Evolutionary conservation across 73 alveolate species (phyloP).

Genomic region (Effrenium voratum): DNA sequence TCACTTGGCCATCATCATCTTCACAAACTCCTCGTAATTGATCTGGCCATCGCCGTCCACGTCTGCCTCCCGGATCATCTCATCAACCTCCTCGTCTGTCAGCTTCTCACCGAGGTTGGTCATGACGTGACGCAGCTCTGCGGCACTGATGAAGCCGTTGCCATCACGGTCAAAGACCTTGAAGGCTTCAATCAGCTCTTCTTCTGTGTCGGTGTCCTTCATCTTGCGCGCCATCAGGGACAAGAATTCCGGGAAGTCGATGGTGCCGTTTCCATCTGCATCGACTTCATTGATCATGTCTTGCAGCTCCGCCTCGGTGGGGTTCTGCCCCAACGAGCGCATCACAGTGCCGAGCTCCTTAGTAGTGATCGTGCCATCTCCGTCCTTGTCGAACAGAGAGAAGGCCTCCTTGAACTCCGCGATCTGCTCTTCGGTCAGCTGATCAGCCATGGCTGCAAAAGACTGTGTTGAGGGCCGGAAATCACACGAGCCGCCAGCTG

Average conservation of each 20-base stretch:
- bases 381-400: slow-evolving; percentile 98
- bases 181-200: slow-evolving; percentile 99
- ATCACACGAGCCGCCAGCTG: no score
- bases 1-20: slow-evolving; percentile 37
- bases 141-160: slow-evolving; percentile 97
- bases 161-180: slow-evolving; percentile 99
- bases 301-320: slow-evolving; percentile 98
- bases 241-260: slow-evolving; percentile 99
- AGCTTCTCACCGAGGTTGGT: slow-evolving; percentile 96
- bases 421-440: slow-evolving; percentile 97
- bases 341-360: slow-evolving; percentile 99
- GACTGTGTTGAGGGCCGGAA: no score
- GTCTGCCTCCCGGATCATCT: slow-evolving; percentile 98
- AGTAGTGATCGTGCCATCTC: slow-evolving; percentile 96
- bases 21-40: slow-evolving; percentile 94
- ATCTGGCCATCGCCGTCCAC: slow-evolving; percentile 98
- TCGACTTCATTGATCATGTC: slow-evolving; percentile 98
- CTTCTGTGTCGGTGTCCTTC: slow-evolving; percentile 99
- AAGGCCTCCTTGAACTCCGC: slow-evolving; percentile 99
- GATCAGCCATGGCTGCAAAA: slow-evolving; percentile 95
- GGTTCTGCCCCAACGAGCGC: slow-evolving; percentile 99
- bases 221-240: slow-evolving; percentile 99
- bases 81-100: slow-evolving; percentile 97
- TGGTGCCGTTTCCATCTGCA: slow-evolving; percentile 99
- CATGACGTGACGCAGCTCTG: slow-evolving; percentile 97